Percentiles rank a stretch among this genome's conserved stretches.
These are phyloP conservation scores for Byssoonygena ceratinophila DNA, from an alignment of 2,329 filamentous ascomycete genomes.

Conservation along the genomic window DNA sequence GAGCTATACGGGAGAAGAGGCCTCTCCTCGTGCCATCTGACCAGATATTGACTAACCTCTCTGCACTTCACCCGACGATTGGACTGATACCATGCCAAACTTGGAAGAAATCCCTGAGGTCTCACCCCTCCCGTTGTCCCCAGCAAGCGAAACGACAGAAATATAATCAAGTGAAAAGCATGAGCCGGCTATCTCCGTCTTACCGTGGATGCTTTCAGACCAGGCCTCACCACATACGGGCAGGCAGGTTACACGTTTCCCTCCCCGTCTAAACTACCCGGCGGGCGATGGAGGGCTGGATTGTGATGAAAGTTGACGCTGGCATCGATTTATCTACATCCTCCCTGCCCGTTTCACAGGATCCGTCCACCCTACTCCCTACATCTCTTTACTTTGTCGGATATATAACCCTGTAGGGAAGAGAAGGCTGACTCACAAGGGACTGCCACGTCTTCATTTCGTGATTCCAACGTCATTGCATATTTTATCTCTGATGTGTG, in stretches of 20 bases:
- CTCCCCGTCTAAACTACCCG: not conserved
- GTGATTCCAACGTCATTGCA: not conserved
- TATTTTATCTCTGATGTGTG: not conserved
- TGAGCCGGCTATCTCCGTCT: conserved; percentile 8
- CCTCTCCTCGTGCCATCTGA: not conserved
- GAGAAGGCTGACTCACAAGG: not conserved
- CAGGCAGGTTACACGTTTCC: not conserved
- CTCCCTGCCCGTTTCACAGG: not conserved
- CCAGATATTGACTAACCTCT: no score
- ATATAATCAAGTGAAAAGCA: not conserved
- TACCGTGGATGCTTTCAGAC: not conserved
- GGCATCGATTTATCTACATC: not conserved
- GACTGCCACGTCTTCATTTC: not conserved
- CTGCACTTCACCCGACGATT: no score
- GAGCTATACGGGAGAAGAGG: not conserved
- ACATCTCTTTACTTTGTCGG: no score
- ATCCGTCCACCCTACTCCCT: not conserved
- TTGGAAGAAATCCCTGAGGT: no score
- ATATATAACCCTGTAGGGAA: no score
- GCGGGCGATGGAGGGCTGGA: not conserved
- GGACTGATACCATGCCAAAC: no score
- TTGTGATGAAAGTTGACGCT: not conserved
- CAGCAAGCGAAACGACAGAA: not conserved
- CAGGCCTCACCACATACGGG: not conserved
- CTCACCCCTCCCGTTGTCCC: no score